Evolutionary conservation across 345 rosid species (phyloP), one percentile per base, ranked within the genome.

Genomic region (Citrus maxima): DNA sequence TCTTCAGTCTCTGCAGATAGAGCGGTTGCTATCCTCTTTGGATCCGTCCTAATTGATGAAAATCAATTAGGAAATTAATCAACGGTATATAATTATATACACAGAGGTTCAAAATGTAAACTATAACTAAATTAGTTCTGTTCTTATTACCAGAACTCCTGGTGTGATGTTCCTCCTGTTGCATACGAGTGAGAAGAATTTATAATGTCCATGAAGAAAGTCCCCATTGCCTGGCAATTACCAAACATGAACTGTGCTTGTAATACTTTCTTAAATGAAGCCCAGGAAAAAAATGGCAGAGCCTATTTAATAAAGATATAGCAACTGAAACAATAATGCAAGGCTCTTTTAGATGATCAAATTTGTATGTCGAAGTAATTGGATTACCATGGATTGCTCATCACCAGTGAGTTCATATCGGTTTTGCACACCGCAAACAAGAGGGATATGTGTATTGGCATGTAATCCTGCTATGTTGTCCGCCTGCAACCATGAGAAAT

Each of bases 391-490:
- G 65, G 86, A 87, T 68, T 87, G 78, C 32, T 87, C 70, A 68
- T 89, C 87, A 3, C 89, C 88, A 14, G 92, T 89, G 83, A 89
- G 40, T 85, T 89, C 92, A 49, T 89, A 86, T 3, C 92, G 82
- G 83, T 75, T 82, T 68, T 89, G 90, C 4, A 89, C 42, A 69
- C 92, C 92, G 40, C 83, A 54, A 27, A 89, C 85, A 68, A 89
- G 6, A 35, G 92, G 86, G 69, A 89, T 87, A 70, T 89, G 89
- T 14, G 92, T 87, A 10, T 89, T 89, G 74, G 81, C 81, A 78
- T 89, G 90, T 79, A 86, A 84, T 32, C 85, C 88, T n/a, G 92
- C 76, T 75, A 89, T 77, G 77, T 83, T 84, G 40, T 87, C 88
- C 66, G 88, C 90, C 90, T 89, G 73, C 37, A 62, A 22, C 51